Percentiles rank a stretch among this genome's conserved stretches.
Evolutionary conservation across 1,139 yeast species (phyloP).

Genomic region (Blastobotrys petasosporus): DNA sequence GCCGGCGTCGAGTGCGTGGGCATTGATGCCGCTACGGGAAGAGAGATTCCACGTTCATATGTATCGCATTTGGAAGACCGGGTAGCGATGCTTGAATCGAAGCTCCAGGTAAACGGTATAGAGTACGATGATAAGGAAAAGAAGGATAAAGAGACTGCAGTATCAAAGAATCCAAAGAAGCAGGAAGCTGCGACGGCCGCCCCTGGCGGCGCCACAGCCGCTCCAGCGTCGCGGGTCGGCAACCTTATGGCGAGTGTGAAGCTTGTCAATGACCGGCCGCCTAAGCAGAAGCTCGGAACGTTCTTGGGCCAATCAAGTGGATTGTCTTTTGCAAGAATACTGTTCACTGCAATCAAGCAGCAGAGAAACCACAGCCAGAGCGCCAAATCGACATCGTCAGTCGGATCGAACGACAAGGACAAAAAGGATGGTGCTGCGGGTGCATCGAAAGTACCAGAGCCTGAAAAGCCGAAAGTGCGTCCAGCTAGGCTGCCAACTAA

Average conservation of each 20-base stretch:
- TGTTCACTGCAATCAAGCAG: slow-evolving; percentile 70
- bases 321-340: slow-evolving; percentile 65
- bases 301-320: slow-evolving; percentile 52
- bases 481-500: slow-evolving; percentile 65
- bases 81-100: slow-evolving; percentile 49
- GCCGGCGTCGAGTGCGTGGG: slow-evolving; percentile 74
- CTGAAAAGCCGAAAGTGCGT: slow-evolving; percentile 23
- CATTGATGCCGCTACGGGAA: slow-evolving; percentile 79
- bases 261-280: slow-evolving; percentile 27
- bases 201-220: slow-evolving; percentile 12
- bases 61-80: slow-evolving; percentile 66
- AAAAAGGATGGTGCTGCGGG: not conserved
- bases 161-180: slow-evolving; percentile 11
- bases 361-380: slow-evolving; percentile 6
- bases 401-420: not conserved
- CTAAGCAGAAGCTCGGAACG: slow-evolving; percentile 24
- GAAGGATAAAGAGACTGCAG: slow-evolving; percentile 9
- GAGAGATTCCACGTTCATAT: slow-evolving; percentile 79
- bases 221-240: slow-evolving; percentile 20
- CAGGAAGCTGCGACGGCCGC: slow-evolving; percentile 9
- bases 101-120: slow-evolving; percentile 35
- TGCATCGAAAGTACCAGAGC: slow-evolving; percentile 7
- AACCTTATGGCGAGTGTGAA: slow-evolving; percentile 27
- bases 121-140: slow-evolving; percentile 11
- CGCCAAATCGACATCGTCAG: not conserved